Conservation (phyloP, 257 asterid genomes). For the Verbena officinalis region DNA sequence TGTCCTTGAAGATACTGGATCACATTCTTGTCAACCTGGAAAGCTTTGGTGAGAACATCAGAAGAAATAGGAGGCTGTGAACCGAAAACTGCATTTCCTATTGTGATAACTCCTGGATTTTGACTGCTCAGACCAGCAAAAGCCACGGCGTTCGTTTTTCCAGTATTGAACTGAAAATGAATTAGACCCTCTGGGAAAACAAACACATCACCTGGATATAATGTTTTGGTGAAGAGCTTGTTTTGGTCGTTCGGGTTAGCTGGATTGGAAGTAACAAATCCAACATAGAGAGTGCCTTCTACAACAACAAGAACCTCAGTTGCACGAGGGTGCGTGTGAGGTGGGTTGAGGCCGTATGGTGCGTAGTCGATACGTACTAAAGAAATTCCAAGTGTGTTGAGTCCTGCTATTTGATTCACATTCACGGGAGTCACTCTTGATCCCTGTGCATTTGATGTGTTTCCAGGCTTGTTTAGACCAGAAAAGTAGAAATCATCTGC, state of each 20-base stretch:
- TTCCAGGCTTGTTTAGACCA: conserved; percentile 30
- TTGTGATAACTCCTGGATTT: not conserved
- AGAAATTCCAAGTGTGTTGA: conserved; percentile 19
- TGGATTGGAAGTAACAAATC: too few relatives aligned
- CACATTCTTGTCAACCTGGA: conserved; percentile 15
- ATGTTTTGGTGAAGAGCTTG: too few relatives aligned
- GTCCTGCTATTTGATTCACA: conserved; percentile 10
- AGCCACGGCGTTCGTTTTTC: too few relatives aligned
- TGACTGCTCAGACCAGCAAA: too few relatives aligned
- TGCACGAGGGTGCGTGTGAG: conserved; percentile 38
- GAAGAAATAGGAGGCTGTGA: not conserved
- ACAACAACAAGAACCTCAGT: conserved; percentile 33
- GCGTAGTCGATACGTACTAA: conserved; percentile 5
- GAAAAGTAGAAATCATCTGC: conserved; percentile 30
- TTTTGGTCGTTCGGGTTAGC: too few relatives aligned
- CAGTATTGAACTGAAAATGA: too few relatives aligned
- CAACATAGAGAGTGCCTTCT: too few relatives aligned
- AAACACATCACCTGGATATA: too few relatives aligned
- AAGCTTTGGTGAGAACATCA: conserved; percentile 9
- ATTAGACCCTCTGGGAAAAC: too few relatives aligned
- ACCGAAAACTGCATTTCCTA: conserved; percentile 16
- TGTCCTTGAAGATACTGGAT: conserved; percentile 5
- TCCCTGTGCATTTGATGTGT: conserved; percentile 18
- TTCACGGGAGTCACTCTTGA: not conserved
- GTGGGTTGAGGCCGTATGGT: conserved; percentile 11